Base-by-base conservation (phyloP, 139 green algal species). In the Volvox africanus region DNA sequence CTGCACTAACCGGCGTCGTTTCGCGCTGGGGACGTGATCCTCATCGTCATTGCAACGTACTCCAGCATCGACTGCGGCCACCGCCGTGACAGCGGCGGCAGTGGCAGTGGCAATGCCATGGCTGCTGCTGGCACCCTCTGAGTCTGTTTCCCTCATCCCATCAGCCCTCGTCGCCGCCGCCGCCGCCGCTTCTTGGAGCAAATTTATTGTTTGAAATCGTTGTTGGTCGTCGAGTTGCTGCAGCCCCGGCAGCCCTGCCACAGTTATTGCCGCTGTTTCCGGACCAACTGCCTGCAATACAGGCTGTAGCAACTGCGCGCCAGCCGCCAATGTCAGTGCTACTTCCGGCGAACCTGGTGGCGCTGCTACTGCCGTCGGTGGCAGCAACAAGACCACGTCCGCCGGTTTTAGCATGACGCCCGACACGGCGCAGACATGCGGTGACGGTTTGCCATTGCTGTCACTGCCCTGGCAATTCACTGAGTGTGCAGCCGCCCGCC, bases 351-450 rank as follows among this genome's bases (percentile, higher is more conserved):
- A 26, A 11, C 37, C 37, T 73, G 11, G 16, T 28, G 21, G 65
- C 65, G 24, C 21, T 28, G 65, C 65, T 73, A 55, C 44, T 55
- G 44, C 77, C 32, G 77, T 28, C 22, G 78, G 14, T 5, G 50
- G 80, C 80, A 86, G 50, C 26, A 86, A n/a, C 80, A 86, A 55
- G 21, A 86, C 80, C 28, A 73, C 80, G 24, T 71, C 80, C 11
- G 71, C 80, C 11, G 80, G 80, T n/a, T 86, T 55, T 21, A 86
- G 80, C 55, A 44, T 30, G 11, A n/a, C 12, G 24, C 44, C 80
- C 13, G 80, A 55, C 12, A 24, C 1, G 13, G 80, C 80, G 26
- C 80, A 86, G 18, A 84, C 30, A 35, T 68, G 78, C 37, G 18
- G 36, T 9, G 21, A 1, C 1, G 21, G 20, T 20, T 50, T 36